Conservation (phyloP, 2,329 filamentous ascomycete genomes). For the Hypoxylon sp. region DNA sequence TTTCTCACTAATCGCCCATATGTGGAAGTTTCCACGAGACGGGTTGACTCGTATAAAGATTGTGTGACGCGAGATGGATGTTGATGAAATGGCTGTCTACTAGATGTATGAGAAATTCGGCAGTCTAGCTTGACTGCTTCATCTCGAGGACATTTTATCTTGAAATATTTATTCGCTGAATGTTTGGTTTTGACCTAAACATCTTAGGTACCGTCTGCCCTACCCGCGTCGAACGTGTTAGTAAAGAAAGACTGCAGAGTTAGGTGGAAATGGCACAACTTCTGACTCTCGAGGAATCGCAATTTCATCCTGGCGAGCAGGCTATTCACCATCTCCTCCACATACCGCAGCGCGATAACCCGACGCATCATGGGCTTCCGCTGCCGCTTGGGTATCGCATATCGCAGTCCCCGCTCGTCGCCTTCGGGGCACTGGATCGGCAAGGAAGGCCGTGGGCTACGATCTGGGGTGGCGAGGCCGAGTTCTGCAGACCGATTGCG, state of each 20-base stretch:
- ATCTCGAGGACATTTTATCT: not conserved
- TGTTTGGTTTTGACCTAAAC: not conserved
- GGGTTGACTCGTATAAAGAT: not conserved
- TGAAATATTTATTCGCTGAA: not conserved
- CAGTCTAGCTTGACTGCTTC: not conserved
- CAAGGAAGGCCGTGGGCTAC: slow-evolving; percentile 80
- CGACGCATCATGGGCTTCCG: slow-evolving; percentile 75
- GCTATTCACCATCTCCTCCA: slow-evolving; percentile 74
- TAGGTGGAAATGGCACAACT: slow-evolving; percentile 42
- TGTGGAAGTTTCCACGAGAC: not conserved
- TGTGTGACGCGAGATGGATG: not conserved
- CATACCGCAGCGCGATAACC: slow-evolving; percentile 73
- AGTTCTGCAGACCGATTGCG: slow-evolving; percentile 75
- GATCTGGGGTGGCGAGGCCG: slow-evolving; percentile 80
- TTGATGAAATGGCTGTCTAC: not conserved
- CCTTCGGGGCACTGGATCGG: slow-evolving; percentile 79
- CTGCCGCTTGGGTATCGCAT: slow-evolving; percentile 73
- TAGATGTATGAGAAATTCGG: not conserved
- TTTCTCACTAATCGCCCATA: slow-evolving; percentile 8
- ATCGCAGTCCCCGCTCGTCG: slow-evolving; percentile 75
- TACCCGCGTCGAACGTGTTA: not conserved
- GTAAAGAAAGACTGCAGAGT: not conserved
- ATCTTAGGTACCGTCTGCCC: not conserved
- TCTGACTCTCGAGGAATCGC: slow-evolving; percentile 31
- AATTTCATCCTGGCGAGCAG: slow-evolving; percentile 77